Evolutionary conservation across 1,139 yeast genomes (phyloP), one percentile per base, ranked within the genome.

Genomic region (Meyerozyma smithsonii): DNA sequence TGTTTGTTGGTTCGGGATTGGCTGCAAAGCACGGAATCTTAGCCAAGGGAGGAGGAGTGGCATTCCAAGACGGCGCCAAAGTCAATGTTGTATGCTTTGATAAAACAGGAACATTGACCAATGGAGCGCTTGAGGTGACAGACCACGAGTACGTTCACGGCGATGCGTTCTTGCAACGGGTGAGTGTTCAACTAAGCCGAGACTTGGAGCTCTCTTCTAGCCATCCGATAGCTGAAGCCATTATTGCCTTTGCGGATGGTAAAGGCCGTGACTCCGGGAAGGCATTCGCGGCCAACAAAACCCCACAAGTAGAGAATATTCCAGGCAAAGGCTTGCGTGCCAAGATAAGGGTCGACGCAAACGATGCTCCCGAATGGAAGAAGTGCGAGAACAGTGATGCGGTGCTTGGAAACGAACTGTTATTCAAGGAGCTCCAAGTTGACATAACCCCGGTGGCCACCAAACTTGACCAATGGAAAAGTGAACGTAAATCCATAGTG

Each of bases 21-120:
- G 74, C 76, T 26, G 74, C 75, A 10, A 68, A 64, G 42, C 49
- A 79, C 54, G 94, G 94, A n/a, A 80, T 84, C 37, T 64, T 84
- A 36, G 89, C 85, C 2, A 74, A 82, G 51, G 92, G 92, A 25
- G 94, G 94, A 10, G 94, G 94, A 35, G 81, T 79, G 39, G 89
- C 92, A 1, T 84, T 84, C 54, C 90, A 84, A 58, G 88, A 84
- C 52, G 90, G 84, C 2, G 76, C 89, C 1, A 66, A 65, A 23
- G 66, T 81, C 25, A 75, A 77, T 42, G 73, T 81, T 35, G 75
- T 84, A 11, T 84, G 90, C 50, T 84, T 84, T 58, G 94, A 84
- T 59, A 84, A 84, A 50, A 84, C 94, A 0, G 94, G 94, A 1
- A 84, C 94, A 0, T 63, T 84, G 45, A 84, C 94, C 0, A 80